Conservation (phyloP, 805 yeast species). For the Candida maris region DNA sequence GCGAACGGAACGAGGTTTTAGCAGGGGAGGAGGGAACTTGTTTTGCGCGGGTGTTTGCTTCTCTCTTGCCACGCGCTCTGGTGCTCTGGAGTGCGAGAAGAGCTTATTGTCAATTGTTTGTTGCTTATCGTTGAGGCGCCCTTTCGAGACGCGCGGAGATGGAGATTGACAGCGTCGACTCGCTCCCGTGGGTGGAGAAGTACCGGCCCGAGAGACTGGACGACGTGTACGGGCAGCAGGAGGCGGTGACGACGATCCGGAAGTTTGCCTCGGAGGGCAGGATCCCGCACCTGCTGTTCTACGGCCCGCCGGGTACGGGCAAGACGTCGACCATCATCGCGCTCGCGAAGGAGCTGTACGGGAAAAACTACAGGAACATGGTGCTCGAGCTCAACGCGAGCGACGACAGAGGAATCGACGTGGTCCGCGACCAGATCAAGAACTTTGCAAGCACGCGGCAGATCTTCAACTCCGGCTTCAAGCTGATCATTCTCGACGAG, state of each 20-base stretch:
- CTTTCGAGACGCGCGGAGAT: too few species aligned
- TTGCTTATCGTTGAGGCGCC: too few species aligned
- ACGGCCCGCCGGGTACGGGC: conserved; percentile 96
- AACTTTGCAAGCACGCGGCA: conserved; percentile 95
- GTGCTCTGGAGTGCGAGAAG: too few species aligned
- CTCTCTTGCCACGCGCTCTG: too few species aligned
- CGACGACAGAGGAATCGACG: conserved; percentile 97
- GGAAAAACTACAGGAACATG: conserved; percentile 76
- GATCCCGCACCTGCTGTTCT: conserved; percentile 87
- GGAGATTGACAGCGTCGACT: neutral
- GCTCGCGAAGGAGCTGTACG: conserved; percentile 82
- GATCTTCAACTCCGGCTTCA: conserved; percentile 82
- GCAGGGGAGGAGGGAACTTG: too few species aligned
- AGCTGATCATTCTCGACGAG: conserved; percentile 88
- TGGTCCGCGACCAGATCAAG: conserved; percentile 95
- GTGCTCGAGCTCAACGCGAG: conserved; percentile 94
- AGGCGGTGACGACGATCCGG: conserved; percentile 78
- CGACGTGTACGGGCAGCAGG: conserved; percentile 89
- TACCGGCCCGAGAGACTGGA: conserved; percentile 83
- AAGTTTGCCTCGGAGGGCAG: conserved; percentile 79
- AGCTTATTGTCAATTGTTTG: too few species aligned
- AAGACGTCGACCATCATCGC: conserved; percentile 88
- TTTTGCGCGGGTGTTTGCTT: too few species aligned
- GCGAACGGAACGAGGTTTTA: too few species aligned
- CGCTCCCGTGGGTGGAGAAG: conserved; percentile 88